A percentile compares a stretch with the other conserved stretches of the same genome.
phyloP scores from a whole-genome alignment of 2,329 filamentous ascomycete species.

The Phaeosphaeria sp. region DNA sequence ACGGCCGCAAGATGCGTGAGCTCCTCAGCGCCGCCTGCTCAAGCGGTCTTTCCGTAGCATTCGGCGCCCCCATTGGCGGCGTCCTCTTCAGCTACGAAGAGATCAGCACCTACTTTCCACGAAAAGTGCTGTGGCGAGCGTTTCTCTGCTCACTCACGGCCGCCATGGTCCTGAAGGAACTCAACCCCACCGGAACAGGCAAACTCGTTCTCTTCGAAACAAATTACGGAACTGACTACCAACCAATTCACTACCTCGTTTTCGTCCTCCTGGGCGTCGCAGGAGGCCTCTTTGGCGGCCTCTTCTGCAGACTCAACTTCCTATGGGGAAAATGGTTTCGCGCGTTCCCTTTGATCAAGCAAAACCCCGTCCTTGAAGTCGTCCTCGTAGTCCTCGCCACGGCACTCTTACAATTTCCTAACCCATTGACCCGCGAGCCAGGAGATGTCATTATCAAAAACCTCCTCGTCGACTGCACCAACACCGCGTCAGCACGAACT shows the following conservation, averaged over 20 bases:
- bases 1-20: conserved; percentile 65
- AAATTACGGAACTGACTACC: conserved; percentile 63
- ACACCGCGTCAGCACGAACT: conserved; percentile 36
- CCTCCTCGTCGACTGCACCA: conserved; percentile 62
- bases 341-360: conserved; percentile 59
- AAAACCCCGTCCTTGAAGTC: conserved; percentile 63
- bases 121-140: conserved; percentile 64
- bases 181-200: conserved; percentile 67
- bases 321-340: conserved; percentile 64
- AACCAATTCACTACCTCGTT: conserved; percentile 61
- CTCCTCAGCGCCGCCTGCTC: conserved; percentile 65
- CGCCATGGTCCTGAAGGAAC: conserved; percentile 61
- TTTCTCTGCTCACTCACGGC: conserved; percentile 65
- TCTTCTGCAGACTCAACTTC: conserved; percentile 66
- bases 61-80: conserved; percentile 67
- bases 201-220: conserved; percentile 68
- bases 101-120: conserved; percentile 66
- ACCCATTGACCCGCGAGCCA: conserved; percentile 61
- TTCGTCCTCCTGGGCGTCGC: conserved; percentile 63
- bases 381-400: conserved; percentile 61
- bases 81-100: conserved; percentile 67
- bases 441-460: conserved; percentile 64
- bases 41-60: conserved; percentile 65
- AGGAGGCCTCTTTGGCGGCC: conserved; percentile 65
- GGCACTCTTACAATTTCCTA: conserved; percentile 62